phyloP scores from a whole-genome alignment of 1,139 yeast species.

The Scheffersomyces lignicola region DNA sequence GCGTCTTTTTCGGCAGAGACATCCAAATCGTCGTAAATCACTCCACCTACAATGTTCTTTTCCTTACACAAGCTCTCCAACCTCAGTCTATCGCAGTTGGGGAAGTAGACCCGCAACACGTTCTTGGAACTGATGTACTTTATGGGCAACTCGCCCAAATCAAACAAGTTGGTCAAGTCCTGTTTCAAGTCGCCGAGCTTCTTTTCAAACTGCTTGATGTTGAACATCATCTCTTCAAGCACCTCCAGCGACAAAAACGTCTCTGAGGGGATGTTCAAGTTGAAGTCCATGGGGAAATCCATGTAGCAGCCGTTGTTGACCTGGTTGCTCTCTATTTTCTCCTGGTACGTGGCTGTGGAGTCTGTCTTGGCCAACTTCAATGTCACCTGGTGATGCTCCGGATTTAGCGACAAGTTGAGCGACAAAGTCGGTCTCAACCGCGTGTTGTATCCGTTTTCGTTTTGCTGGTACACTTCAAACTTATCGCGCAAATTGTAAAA shows the following conservation, averaged over 20 bases:
- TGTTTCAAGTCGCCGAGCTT: conserved; percentile 34
- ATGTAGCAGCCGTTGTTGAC: conserved; percentile 45
- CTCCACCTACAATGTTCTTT: conserved; percentile 50
- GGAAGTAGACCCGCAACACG: conserved; percentile 53
- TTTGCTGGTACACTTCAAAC: conserved; percentile 9
- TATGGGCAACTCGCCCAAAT: conserved; percentile 53
- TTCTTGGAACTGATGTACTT: conserved; percentile 32
- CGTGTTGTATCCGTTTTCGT: conserved; percentile 3
- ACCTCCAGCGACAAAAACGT: conserved; percentile 51
- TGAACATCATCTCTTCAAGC: conserved; percentile 38
- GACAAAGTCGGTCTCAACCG: conserved; percentile 12
- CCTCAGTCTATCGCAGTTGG: conserved; percentile 54
- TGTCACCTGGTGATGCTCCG: conserved; percentile 37
- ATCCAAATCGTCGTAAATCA: conserved; percentile 34
- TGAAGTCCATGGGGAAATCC: conserved; percentile 46
- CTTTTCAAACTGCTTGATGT: conserved; percentile 30
- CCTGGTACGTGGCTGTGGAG: conserved; percentile 24
- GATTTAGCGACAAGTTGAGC: conserved; percentile 32
- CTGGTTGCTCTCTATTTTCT: conserved; percentile 14
- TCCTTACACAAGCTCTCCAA: conserved; percentile 53
- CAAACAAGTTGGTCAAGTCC: conserved; percentile 40
- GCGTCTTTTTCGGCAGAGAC: background rate
- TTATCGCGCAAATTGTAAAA: conserved; percentile 13
- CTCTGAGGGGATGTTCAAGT: conserved; percentile 46
- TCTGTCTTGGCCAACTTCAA: conserved; percentile 37